Conservation (phyloP, 1,284 basidiomycete genomes). For the Boletus sp. region DNA sequence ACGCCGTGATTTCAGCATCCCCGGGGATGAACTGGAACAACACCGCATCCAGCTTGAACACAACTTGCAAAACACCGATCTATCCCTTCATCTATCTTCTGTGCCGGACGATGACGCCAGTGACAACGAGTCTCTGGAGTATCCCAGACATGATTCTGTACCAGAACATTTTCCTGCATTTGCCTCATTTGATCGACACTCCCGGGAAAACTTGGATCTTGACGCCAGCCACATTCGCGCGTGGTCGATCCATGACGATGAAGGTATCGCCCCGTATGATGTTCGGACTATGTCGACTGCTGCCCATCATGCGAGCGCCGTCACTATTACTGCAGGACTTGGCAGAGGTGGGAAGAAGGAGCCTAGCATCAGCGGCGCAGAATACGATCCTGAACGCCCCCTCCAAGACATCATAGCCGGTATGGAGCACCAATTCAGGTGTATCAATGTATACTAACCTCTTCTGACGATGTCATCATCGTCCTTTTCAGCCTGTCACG, state of each 20-base stretch:
- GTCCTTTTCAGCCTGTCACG: slow-evolving; percentile 16
- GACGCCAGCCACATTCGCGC: slow-evolving; percentile 54
- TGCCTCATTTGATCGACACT: slow-evolving; percentile 58
- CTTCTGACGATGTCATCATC: neutral
- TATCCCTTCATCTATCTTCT: slow-evolving; percentile 63
- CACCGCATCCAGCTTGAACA: slow-evolving; percentile 71
- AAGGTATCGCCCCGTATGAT: slow-evolving; percentile 61
- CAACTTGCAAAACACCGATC: slow-evolving; percentile 67
- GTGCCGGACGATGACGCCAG: slow-evolving; percentile 41
- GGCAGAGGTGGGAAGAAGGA: slow-evolving; percentile 49
- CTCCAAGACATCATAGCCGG: slow-evolving; percentile 70
- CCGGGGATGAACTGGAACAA: slow-evolving; percentile 67
- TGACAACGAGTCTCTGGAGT: slow-evolving; percentile 55
- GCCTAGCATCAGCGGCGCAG: slow-evolving; percentile 67
- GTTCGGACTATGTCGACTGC: slow-evolving; percentile 75
- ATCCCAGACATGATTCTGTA: slow-evolving; percentile 61
- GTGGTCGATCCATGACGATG: slow-evolving; percentile 70
- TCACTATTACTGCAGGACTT: slow-evolving; percentile 83
- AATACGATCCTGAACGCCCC: slow-evolving; percentile 85
- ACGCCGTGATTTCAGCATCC: slow-evolving; percentile 44
- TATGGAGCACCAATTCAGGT: slow-evolving; percentile 44
- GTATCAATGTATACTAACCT: neutral
- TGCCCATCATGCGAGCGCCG: slow-evolving; percentile 81
- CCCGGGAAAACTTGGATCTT: slow-evolving; percentile 53
- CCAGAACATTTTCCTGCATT: slow-evolving; percentile 54